Evolutionary conservation across 1,139 yeast genomes (phyloP).

Genomic region (Geotrichum cucujoidarum): DNA sequence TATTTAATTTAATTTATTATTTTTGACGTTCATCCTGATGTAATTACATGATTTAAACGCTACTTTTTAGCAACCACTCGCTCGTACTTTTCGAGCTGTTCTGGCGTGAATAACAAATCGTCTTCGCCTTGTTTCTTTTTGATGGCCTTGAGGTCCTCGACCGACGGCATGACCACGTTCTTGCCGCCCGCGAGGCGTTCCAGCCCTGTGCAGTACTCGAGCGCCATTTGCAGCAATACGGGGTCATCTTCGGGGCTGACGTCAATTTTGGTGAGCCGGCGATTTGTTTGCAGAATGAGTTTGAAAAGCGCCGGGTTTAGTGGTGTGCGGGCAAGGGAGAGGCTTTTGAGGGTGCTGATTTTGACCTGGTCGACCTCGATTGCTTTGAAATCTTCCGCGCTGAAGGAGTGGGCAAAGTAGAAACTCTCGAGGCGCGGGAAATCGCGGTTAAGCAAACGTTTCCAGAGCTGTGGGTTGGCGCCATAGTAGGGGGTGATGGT

Average conservation of each 20-base stretch:
- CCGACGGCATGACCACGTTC: constrained; percentile 8
- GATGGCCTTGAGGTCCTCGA: neutral
- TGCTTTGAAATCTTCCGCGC: constrained; percentile 6
- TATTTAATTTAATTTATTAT: neutral
- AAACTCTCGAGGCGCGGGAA: constrained; percentile 12
- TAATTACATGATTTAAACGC: no score
- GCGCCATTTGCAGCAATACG: constrained; percentile 1
- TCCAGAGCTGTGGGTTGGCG: constrained; percentile 16
- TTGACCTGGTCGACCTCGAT: constrained; percentile 7
- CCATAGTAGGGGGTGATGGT: constrained; percentile 16
- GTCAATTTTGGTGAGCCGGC: constrained; percentile 8
- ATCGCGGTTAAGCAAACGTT: constrained; percentile 13
- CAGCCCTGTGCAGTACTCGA: constrained; percentile 2
- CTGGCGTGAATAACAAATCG: neutral
- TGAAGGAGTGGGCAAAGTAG: constrained; percentile 15
- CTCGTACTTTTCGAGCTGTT: constrained; percentile 1
- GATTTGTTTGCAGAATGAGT: constrained; percentile 5
- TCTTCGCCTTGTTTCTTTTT: no score
- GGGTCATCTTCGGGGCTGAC: constrained; percentile 3
- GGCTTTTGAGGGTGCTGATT: constrained; percentile 8
- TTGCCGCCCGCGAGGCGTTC: constrained; percentile 7
- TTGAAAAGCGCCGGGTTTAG: constrained; percentile 2
- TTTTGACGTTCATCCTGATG: neutral
- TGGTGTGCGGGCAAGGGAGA: constrained; percentile 10
- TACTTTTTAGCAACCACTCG: neutral